Evolutionary conservation across 2,329 filamentous ascomycete genomes (phyloP).

Genomic region (Ampelomyces quisqualis): DNA sequence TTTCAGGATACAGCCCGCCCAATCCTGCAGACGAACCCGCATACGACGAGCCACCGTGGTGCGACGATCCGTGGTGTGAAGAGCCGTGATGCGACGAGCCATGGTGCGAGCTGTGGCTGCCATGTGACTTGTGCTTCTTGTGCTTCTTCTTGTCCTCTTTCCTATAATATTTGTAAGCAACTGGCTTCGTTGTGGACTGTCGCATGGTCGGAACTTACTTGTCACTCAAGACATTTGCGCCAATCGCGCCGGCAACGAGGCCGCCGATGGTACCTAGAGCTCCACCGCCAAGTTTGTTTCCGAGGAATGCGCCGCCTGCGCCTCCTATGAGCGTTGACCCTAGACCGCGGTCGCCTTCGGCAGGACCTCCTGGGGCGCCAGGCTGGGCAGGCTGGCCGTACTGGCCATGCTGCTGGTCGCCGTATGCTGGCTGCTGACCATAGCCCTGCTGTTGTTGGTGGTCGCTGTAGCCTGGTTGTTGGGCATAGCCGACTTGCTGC

Average conservation of each 20-base stretch:
- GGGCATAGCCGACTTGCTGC: constrained; percentile 16
- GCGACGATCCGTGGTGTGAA: constrained; percentile 27
- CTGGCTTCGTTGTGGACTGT: too few species aligned
- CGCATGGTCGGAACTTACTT: constrained; percentile 39
- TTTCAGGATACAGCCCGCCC: constrained; percentile 38
- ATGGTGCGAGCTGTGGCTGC: constrained; percentile 28
- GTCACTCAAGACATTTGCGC: constrained; percentile 55
- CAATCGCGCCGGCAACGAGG: constrained; percentile 56
- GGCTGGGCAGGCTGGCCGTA: constrained; percentile 45
- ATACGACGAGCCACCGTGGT: constrained; percentile 24
- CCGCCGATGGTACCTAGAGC: constrained; percentile 55
- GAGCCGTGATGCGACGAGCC: constrained; percentile 29
- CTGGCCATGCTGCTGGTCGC: constrained; percentile 15
- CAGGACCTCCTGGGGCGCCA: constrained; percentile 33
- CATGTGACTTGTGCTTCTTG: constrained; percentile 42
- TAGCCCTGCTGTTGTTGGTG: constrained; percentile 24
- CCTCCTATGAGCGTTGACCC: constrained; percentile 57
- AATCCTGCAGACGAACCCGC: constrained; percentile 39
- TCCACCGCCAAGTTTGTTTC: constrained; percentile 57
- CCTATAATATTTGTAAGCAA: constrained; percentile 13
- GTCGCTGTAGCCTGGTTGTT: constrained; percentile 4
- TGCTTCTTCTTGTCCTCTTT: constrained; percentile 41
- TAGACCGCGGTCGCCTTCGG: constrained; percentile 57
- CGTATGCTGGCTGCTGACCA: constrained; percentile 12
- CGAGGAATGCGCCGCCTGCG: constrained; percentile 57